These are phyloP conservation scores for Casuarina glauca DNA, from an alignment of 306 rosid genomes.

Conservation along the genomic window DNA sequence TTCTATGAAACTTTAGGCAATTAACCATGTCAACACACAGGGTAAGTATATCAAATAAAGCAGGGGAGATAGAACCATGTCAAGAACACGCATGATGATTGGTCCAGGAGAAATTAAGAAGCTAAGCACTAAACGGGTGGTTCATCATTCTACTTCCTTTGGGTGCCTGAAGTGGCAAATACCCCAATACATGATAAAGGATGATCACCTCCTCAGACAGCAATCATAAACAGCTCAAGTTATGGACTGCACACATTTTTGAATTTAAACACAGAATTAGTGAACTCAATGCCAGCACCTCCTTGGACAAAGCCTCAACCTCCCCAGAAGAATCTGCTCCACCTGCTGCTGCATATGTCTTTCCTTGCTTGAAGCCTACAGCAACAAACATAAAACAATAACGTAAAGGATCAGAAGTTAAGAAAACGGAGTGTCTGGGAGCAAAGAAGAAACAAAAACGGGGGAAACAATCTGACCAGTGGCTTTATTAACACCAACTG, in stretches of 20 bases:
- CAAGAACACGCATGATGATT: not conserved
- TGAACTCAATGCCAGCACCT: constrained; percentile 50
- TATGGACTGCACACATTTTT: not conserved
- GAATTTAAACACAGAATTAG: constrained; percentile 7
- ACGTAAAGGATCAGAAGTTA: constrained; percentile 8
- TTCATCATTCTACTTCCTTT: not conserved
- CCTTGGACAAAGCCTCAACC: constrained; percentile 70
- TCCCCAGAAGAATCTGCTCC: constrained; percentile 51
- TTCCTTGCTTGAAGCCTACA: constrained; percentile 65
- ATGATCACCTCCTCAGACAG: constrained; percentile 2
- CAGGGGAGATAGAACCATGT: not conserved
- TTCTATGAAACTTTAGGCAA: not conserved
- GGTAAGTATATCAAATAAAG: not conserved
- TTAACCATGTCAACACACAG: not conserved
- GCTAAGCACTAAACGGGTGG: not conserved
- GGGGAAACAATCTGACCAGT: constrained; percentile 26
- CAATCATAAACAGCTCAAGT: not conserved
- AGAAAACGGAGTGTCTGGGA: not conserved
- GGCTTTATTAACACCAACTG: constrained; percentile 34
- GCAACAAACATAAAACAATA: constrained; percentile 31
- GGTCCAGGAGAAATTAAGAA: constrained; percentile 6
- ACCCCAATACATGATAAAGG: not conserved
- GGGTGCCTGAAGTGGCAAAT: not conserved
- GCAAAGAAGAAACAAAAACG: not conserved
- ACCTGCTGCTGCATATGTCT: constrained; percentile 45